Base-by-base conservation (phyloP, 2,329 filamentous ascomycete genomes). In the Ceratocystis lukuohia region DNA sequence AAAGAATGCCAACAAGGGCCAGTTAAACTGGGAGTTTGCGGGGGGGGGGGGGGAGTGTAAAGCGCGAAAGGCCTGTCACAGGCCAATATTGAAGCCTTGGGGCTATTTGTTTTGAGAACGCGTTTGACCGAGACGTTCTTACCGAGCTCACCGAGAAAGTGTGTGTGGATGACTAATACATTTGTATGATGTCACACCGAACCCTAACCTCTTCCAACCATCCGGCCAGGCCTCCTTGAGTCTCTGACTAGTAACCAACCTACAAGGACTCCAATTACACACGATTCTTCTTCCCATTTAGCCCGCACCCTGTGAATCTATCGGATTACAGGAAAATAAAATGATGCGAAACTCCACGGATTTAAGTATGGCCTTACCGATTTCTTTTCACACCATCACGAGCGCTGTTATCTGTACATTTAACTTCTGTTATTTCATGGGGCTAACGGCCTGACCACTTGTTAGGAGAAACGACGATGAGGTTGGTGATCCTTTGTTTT, bases 361-460 rank as follows among this genome's bases (percentile, higher is more conserved):
- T 12, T 30, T 8, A 17, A 57, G 6, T 22, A n/a, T 17, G 3
- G 53, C 53, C 48, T 56, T 28, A 45, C 45, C 41, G 53, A 15
- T 41, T 41, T 41, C 10, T 44, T 65, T 61, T 37, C 64, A 56
- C 53, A 61, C 61, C 64, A 28, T 65, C 25, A 41, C 37, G 8
- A 7, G 30, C 28, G 22, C 41, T 22, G 5, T 62, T 4, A 15
- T 12, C 37, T 41, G 37, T 12, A 41, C 37, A 28, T 22, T 28
- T 44, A 1, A 41, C 37, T 8, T n/a, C 37, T 46, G 48, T 6
- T 17, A 10, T 46, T 62, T 25, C 17, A 22, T 45, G 12, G 22
- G 12, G 22, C 5, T 2, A n/a, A 57, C 15, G 17, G 53, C 15
- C 15, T 57, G 25, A 33, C 15, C 33, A 17, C 20, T 62, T n/a